Evolutionary conservation across 805 yeast genomes (phyloP), one percentile per base, ranked within the genome.

Genomic region (Nakazawaea ishiwadae): DNA sequence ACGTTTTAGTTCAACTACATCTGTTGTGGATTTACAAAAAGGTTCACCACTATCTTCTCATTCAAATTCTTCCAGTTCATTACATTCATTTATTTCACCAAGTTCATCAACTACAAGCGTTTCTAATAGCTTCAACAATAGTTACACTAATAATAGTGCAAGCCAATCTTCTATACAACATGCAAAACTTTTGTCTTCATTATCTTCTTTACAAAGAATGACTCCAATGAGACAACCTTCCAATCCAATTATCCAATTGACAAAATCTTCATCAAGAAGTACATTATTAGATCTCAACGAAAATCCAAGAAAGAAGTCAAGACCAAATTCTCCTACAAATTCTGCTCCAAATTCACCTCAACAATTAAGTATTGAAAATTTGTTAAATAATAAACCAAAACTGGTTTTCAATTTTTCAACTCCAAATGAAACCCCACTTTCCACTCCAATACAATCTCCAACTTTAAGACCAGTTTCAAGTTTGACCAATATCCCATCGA

Each of bases 161-260:
- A 31, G 21, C 12, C 39, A 40, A 17, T 19, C 44, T 14, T 19
- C 44, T n/a, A 29, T 45, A 3, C 47, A 43, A 36, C 48, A 44
- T 34, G 44, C 52, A 3, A 53, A 54, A 14, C 4, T 51, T 27
- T 44, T 53, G 16, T 31, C 50, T 20, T 68, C 72, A 1, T 50
- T 73, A 17, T 64, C 76, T 0, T 71, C 84, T 3, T 56, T 81
- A 40, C 84, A 79, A 53, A 66, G 80, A 53, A 75, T 79, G 81
- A 79, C 84, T 0, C 84, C 83, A 6, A 53, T 77, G 20, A 56
- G 68, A 29, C 42, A 51, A 46, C 45, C 54, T 18, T 51, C 59
- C 42, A 28, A 43, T 14, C 40, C 37, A 24, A 16, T 19, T 12
- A 29, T 29, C 38, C 27, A 42, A 42, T 12, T 45, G 27, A 45